Conservation (phyloP, 2,329 filamentous ascomycete species). For the Sphaerulina populicola region DNA sequence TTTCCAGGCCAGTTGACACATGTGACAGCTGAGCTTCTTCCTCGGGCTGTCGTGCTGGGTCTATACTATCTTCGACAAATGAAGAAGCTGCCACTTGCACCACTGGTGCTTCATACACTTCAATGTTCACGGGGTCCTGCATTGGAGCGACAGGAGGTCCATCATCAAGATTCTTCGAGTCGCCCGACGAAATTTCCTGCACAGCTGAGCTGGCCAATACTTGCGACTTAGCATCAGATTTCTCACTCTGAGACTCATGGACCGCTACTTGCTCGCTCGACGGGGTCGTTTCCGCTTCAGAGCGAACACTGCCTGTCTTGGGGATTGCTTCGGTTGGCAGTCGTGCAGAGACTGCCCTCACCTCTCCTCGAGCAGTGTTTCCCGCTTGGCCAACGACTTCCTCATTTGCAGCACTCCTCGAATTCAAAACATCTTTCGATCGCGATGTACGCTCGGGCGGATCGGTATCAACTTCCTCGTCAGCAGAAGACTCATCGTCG, state of each 20-base stretch:
- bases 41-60: not conserved
- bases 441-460: not conserved
- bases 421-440: not conserved
- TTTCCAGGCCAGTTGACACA: not conserved
- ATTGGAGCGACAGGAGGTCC: no score
- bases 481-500: not conserved
- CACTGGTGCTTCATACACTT: not conserved
- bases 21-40: slow-evolving; percentile 16
- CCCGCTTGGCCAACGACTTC: not conserved
- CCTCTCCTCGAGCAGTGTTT: not conserved
- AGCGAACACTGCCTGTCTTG: not conserved
- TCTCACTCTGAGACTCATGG: not conserved
- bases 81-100: slow-evolving; percentile 3
- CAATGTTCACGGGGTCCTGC: not conserved
- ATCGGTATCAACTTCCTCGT: not conserved
- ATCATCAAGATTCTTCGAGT: not conserved
- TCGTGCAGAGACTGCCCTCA: not conserved
- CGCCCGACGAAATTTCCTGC: not conserved
- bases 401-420: not conserved
- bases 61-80: not conserved
- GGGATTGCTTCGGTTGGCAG: not conserved
- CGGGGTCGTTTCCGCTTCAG: not conserved
- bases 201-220: not conserved
- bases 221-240: not conserved
- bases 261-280: not conserved